phyloP scores from a whole-genome alignment of 2,329 filamentous ascomycete species.

The Bipolaris sorokiniana region DNA sequence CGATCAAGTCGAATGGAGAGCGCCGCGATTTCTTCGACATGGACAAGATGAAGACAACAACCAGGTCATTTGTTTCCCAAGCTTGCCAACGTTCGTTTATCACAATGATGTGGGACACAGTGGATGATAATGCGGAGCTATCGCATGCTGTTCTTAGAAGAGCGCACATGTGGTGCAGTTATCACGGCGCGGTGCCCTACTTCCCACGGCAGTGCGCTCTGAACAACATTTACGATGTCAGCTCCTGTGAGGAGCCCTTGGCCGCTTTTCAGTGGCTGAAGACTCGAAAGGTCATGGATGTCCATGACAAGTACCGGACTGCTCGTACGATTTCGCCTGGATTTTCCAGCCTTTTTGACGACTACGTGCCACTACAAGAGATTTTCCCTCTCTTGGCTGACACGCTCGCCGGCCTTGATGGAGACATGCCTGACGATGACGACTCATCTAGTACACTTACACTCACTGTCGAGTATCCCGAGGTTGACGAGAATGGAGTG shows the following conservation, averaged over 20 bases:
- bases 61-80: conserved; percentile 47
- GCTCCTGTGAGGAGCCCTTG: conserved; percentile 40
- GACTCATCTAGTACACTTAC: conserved; percentile 40
- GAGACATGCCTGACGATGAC: conserved; percentile 28
- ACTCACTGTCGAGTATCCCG: conserved; percentile 41
- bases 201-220: conserved; percentile 35
- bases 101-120: conserved; percentile 50
- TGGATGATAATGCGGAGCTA: conserved; percentile 41
- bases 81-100: conserved; percentile 44
- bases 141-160: conserved; percentile 47
- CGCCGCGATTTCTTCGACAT: conserved; percentile 48
- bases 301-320: conserved; percentile 45
- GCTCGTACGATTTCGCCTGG: conserved; percentile 37
- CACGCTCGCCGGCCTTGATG: conserved; percentile 37
- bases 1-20: conserved; percentile 44
- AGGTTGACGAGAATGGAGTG: conserved; percentile 40
- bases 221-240: conserved; percentile 31
- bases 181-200: conserved; percentile 45
- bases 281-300: conserved; percentile 43
- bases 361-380: conserved; percentile 37
- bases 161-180: conserved; percentile 47
- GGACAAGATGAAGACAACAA: conserved; percentile 49
- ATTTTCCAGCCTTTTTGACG: conserved; percentile 40
- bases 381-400: conserved; percentile 36
- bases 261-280: conserved; percentile 50